Percentiles rank a stretch among this genome's conserved stretches.
Conservation (phyloP, 495 filamentous ascomycete genomes). For the Penicillium lividum region DNA sequence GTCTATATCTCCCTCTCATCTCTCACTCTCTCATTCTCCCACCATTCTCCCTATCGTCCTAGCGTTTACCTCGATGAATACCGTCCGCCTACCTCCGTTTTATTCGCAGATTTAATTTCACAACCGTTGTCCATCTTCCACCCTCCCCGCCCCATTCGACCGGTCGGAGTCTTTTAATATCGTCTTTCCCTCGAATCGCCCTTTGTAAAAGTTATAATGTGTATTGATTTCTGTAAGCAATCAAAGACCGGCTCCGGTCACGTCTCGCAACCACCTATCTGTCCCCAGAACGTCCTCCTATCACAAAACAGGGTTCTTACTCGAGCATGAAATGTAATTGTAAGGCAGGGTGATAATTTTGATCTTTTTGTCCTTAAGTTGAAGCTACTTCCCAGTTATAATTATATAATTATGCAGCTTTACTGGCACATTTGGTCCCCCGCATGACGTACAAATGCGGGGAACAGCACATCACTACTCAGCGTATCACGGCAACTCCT, state of each 20-base stretch:
- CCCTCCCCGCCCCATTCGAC: constrained; percentile 30
- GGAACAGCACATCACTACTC: no score
- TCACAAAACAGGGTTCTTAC: no score
- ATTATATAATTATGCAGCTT: no score
- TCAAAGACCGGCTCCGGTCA: background rate
- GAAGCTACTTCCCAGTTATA: no score
- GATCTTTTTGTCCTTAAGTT: no score
- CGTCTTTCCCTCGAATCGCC: constrained; percentile 8
- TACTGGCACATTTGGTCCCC: no score
- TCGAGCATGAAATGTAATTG: no score
- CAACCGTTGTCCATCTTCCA: constrained; percentile 32
- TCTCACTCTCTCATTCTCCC: constrained; percentile 12
- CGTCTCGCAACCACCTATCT: background rate
- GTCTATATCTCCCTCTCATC: constrained; percentile 25
- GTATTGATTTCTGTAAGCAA: background rate
- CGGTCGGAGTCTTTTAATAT: constrained; percentile 22
- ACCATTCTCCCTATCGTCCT: constrained; percentile 26
- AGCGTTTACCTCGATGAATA: constrained; percentile 36
- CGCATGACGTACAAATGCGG: no score
- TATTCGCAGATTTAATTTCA: constrained; percentile 39
- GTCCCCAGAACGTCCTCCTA: background rate
- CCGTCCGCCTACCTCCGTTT: constrained; percentile 35
- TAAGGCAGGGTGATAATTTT: no score
- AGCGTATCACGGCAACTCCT: no score
- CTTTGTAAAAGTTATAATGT: constrained; percentile 20